These are phyloP conservation scores for Diversispora epigaea DNA, from an alignment of 192 early-diverging fungal genomes.

Conservation along the genomic window DNA sequence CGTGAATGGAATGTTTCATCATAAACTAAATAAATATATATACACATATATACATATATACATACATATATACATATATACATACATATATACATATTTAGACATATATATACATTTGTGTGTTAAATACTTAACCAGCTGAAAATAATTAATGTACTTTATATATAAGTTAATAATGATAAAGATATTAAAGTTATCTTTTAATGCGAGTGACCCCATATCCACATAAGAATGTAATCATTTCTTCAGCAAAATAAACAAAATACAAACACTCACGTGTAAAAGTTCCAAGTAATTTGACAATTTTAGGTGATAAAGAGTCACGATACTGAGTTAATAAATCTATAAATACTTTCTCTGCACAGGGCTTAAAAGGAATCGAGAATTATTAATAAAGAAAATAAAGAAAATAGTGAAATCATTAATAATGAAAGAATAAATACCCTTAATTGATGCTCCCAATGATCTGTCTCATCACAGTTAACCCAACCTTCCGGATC, in stretches of 20 bases:
- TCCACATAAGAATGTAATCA: neutral
- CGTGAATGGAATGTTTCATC: slow-evolving; percentile 8
- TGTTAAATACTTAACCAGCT: too few relatives aligned
- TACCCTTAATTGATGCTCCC: slow-evolving; percentile 77
- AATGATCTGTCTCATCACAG: slow-evolving; percentile 81
- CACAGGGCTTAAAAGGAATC: slow-evolving; percentile 58
- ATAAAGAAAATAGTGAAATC: neutral
- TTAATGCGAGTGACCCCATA: too few relatives aligned
- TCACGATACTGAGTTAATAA: slow-evolving; percentile 67
- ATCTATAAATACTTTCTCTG: slow-evolving; percentile 81
- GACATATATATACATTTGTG: too few relatives aligned
- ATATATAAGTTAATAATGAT: too few relatives aligned
- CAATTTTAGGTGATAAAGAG: slow-evolving; percentile 59
- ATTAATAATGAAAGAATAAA: slow-evolving; percentile 24
- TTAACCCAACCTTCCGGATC: slow-evolving; percentile 82
- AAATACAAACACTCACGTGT: slow-evolving; percentile 42
- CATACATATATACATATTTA: too few relatives aligned
- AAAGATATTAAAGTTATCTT: too few relatives aligned
- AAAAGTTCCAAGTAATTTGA: slow-evolving; percentile 59
- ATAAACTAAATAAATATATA: neutral
- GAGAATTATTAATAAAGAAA: neutral
- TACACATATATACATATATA: too few relatives aligned
- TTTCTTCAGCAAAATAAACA: neutral
- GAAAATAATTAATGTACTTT: too few relatives aligned
- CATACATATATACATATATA: too few relatives aligned